Conservation (phyloP, 2,329 filamentous ascomycete species). For the Calcarisporium arbuscula region DNA sequence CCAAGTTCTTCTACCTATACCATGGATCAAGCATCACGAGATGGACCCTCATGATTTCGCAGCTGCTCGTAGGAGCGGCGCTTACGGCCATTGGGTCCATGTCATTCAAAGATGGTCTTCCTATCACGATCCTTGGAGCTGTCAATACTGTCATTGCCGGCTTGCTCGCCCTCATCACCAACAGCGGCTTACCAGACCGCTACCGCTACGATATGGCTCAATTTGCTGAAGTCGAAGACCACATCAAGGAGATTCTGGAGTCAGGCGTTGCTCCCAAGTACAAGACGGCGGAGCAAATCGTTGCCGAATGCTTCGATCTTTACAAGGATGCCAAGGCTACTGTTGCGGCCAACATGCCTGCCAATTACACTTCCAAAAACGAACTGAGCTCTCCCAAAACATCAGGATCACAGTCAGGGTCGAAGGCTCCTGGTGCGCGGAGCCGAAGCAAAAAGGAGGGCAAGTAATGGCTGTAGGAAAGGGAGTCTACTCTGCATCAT, state of each 20-base stretch:
- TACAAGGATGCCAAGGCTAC: conserved; percentile 40
- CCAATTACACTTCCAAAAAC: conserved; percentile 28
- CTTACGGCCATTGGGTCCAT: conserved; percentile 44
- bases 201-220: conserved; percentile 44
- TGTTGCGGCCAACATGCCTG: conserved; percentile 41
- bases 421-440: no score
- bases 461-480: no score
- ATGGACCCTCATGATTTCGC: conserved; percentile 41
- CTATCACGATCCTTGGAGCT: conserved; percentile 44
- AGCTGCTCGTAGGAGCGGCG: conserved; percentile 41
- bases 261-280: conserved; percentile 37
- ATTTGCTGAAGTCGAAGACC: conserved; percentile 43
- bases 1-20: conserved; percentile 38
- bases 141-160: conserved; percentile 45
- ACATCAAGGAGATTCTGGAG: conserved; percentile 43
- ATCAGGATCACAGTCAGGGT: no score
- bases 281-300: conserved; percentile 37
- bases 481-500: no score
- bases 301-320: conserved; percentile 40
- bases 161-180: conserved; percentile 44
- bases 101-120: conserved; percentile 26
- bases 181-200: conserved; percentile 46
- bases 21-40: conserved; percentile 34
- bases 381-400: no score
- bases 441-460: no score